Evolutionary conservation across 2,329 filamentous ascomycete species (phyloP).

Genomic region (Epichloe sibirici): DNA sequence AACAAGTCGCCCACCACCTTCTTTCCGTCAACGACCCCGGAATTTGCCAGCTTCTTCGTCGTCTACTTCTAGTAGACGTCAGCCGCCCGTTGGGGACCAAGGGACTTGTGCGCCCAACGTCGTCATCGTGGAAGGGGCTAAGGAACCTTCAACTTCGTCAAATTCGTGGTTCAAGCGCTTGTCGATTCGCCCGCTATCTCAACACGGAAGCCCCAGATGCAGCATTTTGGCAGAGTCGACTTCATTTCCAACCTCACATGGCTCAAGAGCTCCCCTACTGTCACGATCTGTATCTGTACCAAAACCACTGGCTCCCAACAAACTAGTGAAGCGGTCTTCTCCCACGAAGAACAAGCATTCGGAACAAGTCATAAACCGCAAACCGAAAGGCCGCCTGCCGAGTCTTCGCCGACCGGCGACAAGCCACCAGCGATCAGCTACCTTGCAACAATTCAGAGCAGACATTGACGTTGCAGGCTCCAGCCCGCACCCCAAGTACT

Average conservation of each 20-base stretch:
- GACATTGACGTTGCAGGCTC: constrained; percentile 16
- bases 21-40: constrained; percentile 25
- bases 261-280: constrained; percentile 54
- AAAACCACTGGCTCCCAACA: constrained; percentile 51
- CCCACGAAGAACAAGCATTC: constrained; percentile 33
- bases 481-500: constrained; percentile 18
- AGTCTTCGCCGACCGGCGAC: constrained; percentile 63
- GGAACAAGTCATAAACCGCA: constrained; percentile 30
- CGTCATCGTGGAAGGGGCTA: constrained; percentile 29
- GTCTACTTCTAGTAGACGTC: constrained; percentile 27
- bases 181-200: constrained; percentile 52
- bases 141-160: constrained; percentile 48
- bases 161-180: constrained; percentile 63
- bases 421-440: constrained; percentile 65
- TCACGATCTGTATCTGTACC: constrained; percentile 23
- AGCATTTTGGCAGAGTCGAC: constrained; percentile 54
- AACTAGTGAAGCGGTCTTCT: constrained; percentile 62
- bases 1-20: constrained; percentile 23
- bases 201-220: constrained; percentile 51
- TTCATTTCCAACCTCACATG: constrained; percentile 53
- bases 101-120: background rate
- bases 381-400: constrained; percentile 48
- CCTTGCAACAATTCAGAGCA: constrained; percentile 43
- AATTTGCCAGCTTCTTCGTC: constrained; percentile 30
- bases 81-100: constrained; percentile 23